Base-by-base conservation (phyloP, 169 alveolate species). In the Haemoproteus tartakovskyi region DNA sequence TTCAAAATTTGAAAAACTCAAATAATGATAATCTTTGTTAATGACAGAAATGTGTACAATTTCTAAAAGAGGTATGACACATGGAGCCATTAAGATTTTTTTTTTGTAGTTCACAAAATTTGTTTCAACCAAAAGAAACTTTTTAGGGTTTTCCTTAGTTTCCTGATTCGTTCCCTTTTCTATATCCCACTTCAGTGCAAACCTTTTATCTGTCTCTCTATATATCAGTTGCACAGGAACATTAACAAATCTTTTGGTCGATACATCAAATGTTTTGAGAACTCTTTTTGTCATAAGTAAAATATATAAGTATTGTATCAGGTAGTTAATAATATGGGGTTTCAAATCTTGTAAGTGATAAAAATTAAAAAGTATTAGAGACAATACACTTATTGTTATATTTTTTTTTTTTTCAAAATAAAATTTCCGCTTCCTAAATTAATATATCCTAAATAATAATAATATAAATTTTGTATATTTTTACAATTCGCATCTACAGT, bases 371-470 rank as follows among this genome's bases (percentile, higher is more conserved):
- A 57, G 5, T 11, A 74, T 74, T 43, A 74, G 47, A 11, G 84
- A 43, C 5, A 74, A 41, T 54, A 62, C 57, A 22, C 78, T 43
- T 46, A 51, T 57, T 8, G 84, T 43, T 11, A 74, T 11, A 57
- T 56, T 36, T 43, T 50, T 74, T 74, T 43, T 33, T 48, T 74
- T 74, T 74, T 74, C 47, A 74, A 51, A 1, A 74, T 45, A 57
- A 33, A 74, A 43, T 74, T 74, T 11, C 84, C 84, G 46, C 54
- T 47, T 48, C 84, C 84, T 74, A 74, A 60, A 26, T 74, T 74
- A n/a, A 74, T 57, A 18, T 74, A 74, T 6, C 84, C 84, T 27
- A 74, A 74, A 50, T 74, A 74, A 51, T 74, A 74, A 37, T 74
- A 57, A 43, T 74, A 74, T 24, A 74, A 46, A 74, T 74, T 74